phyloP scores from a whole-genome alignment of 1,139 yeast genomes.

The Debaryomycetaceae sp. region DNA sequence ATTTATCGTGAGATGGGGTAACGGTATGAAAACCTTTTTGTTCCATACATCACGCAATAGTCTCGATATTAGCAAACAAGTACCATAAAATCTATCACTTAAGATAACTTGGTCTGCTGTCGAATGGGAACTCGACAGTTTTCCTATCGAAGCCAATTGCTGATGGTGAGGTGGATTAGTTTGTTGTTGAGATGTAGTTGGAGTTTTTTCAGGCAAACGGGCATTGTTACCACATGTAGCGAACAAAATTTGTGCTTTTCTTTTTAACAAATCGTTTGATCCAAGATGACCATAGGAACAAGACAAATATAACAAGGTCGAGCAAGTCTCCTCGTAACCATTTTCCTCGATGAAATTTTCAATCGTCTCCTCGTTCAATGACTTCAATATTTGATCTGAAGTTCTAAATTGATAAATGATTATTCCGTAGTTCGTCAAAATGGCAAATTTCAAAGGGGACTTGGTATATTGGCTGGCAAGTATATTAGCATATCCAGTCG shows the following conservation, averaged over 20 bases:
- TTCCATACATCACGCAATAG: slow-evolving; percentile 79
- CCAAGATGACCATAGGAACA: slow-evolving; percentile 60
- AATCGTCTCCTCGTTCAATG: slow-evolving; percentile 57
- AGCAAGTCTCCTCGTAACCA: slow-evolving; percentile 72
- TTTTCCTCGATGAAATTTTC: slow-evolving; percentile 48
- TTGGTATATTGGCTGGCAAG: slow-evolving; percentile 80
- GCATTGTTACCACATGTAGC: slow-evolving; percentile 56
- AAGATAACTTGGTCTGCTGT: slow-evolving; percentile 72
- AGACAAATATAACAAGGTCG: slow-evolving; percentile 79
- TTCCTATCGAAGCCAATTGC: slow-evolving; percentile 5
- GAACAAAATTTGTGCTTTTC: slow-evolving; percentile 49
- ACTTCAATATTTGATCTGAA: slow-evolving; percentile 72
- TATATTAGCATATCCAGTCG: slow-evolving; percentile 77
- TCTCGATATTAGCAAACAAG: slow-evolving; percentile 77
- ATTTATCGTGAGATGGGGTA: slow-evolving; percentile 43
- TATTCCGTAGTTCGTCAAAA: slow-evolving; percentile 76
- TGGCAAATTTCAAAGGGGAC: slow-evolving; percentile 66
- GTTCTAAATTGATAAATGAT: slow-evolving; percentile 73
- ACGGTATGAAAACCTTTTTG: slow-evolving; percentile 55
- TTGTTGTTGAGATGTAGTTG: slow-evolving; percentile 6
- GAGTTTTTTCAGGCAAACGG: slow-evolving; percentile 32
- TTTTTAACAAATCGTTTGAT: slow-evolving; percentile 46
- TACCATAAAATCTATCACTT: slow-evolving; percentile 90
- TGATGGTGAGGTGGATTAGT: slow-evolving; percentile 8
- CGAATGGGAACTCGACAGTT: slow-evolving; percentile 22